Evolutionary conservation across 257 asterid genomes (phyloP).

Genomic region (Thymus mandschuricus): DNA sequence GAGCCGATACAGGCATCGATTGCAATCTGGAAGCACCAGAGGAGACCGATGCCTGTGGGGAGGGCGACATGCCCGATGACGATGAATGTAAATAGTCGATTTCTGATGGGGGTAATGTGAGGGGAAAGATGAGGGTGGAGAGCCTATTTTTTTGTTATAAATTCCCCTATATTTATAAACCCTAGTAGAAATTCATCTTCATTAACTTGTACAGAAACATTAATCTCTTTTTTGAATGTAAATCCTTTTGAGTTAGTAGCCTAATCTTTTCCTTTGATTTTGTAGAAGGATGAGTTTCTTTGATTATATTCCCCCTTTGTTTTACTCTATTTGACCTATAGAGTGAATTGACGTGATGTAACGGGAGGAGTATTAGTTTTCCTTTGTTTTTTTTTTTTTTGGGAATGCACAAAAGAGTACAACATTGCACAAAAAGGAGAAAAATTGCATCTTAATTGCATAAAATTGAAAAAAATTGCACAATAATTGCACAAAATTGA

Average conservation of each 20-base stretch:
- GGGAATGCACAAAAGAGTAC: too few species aligned
- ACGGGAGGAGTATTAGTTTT: too few species aligned
- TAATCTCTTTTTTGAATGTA: slow-evolving; percentile 29
- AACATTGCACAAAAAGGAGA: too few species aligned
- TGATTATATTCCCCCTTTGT: too few species aligned
- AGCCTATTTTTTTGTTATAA: background rate
- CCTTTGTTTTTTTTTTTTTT: too few species aligned
- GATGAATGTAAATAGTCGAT: slow-evolving; percentile 21
- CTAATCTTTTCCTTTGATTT: too few species aligned
- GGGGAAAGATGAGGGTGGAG: background rate
- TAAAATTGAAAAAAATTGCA: too few species aligned
- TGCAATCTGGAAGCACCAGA: slow-evolving; percentile 36
- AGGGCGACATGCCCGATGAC: slow-evolving; percentile 15
- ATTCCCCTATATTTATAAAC: slow-evolving; percentile 14
- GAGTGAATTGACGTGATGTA: too few species aligned
- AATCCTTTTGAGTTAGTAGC: background rate
- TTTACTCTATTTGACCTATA: too few species aligned
- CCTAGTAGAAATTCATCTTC: slow-evolving; percentile 20
- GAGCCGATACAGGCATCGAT: slow-evolving; percentile 21
- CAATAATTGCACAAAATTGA: too few species aligned
- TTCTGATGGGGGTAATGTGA: background rate
- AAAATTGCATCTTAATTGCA: too few species aligned
- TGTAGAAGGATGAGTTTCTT: too few species aligned
- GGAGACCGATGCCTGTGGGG: slow-evolving; percentile 28
- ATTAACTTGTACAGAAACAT: slow-evolving; percentile 34